Conservation (phyloP, 306 rosid genomes). For the Sophora flavescens region DNA sequence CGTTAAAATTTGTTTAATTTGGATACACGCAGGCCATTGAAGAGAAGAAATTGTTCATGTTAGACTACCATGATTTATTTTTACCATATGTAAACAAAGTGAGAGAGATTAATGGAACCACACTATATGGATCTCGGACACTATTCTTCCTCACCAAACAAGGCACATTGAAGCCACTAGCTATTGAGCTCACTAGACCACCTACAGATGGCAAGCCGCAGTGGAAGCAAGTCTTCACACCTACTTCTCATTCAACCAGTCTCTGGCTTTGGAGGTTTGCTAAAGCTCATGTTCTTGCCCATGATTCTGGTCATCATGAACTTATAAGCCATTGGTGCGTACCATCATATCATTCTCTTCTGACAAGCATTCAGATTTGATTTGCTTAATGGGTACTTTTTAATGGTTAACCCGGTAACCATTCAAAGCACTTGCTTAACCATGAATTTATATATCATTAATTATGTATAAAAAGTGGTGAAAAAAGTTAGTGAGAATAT, state of each 20-base stretch:
- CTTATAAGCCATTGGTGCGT: slow-evolving; percentile 57
- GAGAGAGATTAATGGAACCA: slow-evolving; percentile 50
- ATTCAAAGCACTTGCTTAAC: too few relatives aligned
- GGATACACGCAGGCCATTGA: slow-evolving; percentile 46
- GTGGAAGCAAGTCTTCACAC: slow-evolving; percentile 57
- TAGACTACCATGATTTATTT: slow-evolving; percentile 58
- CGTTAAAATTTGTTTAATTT: neutral
- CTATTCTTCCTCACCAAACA: slow-evolving; percentile 53
- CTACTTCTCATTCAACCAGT: slow-evolving; percentile 47
- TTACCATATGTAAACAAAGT: slow-evolving; percentile 62
- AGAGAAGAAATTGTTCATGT: slow-evolving; percentile 55
- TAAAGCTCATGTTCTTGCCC: slow-evolving; percentile 59
- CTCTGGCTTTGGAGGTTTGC: slow-evolving; percentile 66
- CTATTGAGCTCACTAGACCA: slow-evolving; percentile 60
- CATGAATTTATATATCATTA: too few relatives aligned
- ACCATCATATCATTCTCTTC: neutral
- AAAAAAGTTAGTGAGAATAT: too few relatives aligned
- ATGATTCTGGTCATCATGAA: slow-evolving; percentile 59
- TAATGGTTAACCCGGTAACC: too few relatives aligned
- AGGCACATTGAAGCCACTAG: slow-evolving; percentile 63
- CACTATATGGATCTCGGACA: slow-evolving; percentile 60
- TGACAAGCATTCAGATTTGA: neutral
- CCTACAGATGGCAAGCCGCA: slow-evolving; percentile 48
- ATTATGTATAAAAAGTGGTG: too few relatives aligned
- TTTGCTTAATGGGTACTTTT: too few relatives aligned